Evolutionary conservation across 106 monocot species (phyloP).

Genomic region (Platanthera zijinensis): DNA sequence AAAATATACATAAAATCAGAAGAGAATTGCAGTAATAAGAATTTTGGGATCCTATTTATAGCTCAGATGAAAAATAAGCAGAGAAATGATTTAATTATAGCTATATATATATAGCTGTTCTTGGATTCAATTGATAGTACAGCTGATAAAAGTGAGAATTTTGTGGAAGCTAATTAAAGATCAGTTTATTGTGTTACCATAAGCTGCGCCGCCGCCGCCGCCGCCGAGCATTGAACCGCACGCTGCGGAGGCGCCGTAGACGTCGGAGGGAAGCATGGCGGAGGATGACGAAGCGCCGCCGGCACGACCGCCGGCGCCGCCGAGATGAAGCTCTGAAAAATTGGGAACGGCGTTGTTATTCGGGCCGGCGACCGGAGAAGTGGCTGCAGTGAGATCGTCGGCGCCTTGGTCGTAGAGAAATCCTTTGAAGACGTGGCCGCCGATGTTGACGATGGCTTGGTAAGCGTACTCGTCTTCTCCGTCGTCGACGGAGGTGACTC

Average conservation of each 20-base stretch:
- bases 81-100: not conserved
- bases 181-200: conserved; percentile 49
- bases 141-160: not conserved
- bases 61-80: not conserved
- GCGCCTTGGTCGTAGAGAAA: conserved; percentile 75
- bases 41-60: too few species aligned
- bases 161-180: not conserved
- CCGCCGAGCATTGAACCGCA: conserved; percentile 28
- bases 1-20: too few species aligned
- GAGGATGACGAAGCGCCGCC: conserved; percentile 21
- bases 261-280: conserved; percentile 25
- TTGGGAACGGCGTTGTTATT: conserved; percentile 26
- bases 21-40: too few species aligned
- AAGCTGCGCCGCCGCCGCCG: conserved; percentile 20
- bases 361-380: conserved; percentile 6
- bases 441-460: conserved; percentile 63
- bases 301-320: conserved; percentile 18
- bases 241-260: conserved; percentile 16
- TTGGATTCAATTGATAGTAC: not conserved
- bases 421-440: conserved; percentile 75
- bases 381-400: conserved; percentile 20
- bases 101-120: not conserved
- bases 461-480: conserved; percentile 81
- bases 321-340: conserved; percentile 62
- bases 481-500: conserved; percentile 76